Evolutionary conservation across 331 rosid genomes (phyloP), one percentile per base, ranked within the genome.

Genomic region (Rosa hybrid): DNA sequence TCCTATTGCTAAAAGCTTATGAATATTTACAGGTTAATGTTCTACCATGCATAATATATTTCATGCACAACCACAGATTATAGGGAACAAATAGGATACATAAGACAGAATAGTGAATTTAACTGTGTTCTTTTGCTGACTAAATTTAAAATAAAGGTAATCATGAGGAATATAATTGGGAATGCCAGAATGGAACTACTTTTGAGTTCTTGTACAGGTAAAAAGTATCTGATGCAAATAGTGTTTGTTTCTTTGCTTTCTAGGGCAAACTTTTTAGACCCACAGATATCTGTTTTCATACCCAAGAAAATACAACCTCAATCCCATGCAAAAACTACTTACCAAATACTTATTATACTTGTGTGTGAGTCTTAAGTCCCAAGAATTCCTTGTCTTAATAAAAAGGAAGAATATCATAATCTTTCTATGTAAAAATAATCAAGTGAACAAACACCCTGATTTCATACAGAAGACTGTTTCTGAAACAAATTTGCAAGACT

Each of bases 281-380:
- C 62, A 46, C 3, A 85, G 79, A 72, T 62, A 50, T 78, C 74
- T 80, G 78, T 75, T 48, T 78, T 48, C 63, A 72, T 39, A 27
- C 48, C 72, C 62, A 46, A 77, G 6, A 67, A 17, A 64, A 49
- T 11, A 30, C 49, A 18, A 64, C 16, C 80, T 16, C 34, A 49
- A 77, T 9, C 45, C 80, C 74, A 77, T 77, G 74, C 72, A 77
- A 38, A 68, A 54, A 56, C n/a, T 12, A 70, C 48, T 57, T 10
- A 27, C 12, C 71, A 48, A 44, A 13, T 76, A 34, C 44, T 27
- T 64, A 13, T 6, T 62, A 62, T 7, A 38, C 45, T 34, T 16
- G 48, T 16, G 8, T 38, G 71, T 67, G 71, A 38, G 21, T 6
- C 48, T 27, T 23, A 38, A 67, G 49, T 17, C 49, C 72, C 72